Base-by-base conservation (phyloP, 768 basidiomycete species). In the Mycena chlorophos region DNA sequence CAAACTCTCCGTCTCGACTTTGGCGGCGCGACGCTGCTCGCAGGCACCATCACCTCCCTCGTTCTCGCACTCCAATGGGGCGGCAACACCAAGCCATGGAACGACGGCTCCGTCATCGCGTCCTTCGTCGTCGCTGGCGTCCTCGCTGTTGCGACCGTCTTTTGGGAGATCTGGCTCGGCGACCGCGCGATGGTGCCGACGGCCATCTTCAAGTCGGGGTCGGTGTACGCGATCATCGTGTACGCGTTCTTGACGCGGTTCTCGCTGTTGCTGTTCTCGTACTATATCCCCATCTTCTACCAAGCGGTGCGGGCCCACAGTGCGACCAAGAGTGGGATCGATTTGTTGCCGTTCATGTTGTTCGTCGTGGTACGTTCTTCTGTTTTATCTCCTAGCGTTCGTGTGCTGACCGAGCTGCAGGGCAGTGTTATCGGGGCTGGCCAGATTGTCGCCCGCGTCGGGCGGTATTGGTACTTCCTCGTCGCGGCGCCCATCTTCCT, bases 11-110 rank as follows among this genome's bases (percentile, higher is more conserved):
- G 53, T 42, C 63, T 77, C 47, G 75, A 78, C 57, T 75, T 66
- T 65, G 10, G 76, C 45, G 77, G 75, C 12, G 66, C 70, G 0
- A 56, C 61, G 20, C 65, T 77, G 16, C 65, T 71, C 39, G 62
- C 77, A 40, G 68, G 42, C 6, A 50, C 66, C 14, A 62, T 75
- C 37, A 73, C 71, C 5, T 68, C 64, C 43, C 65, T 77, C 13
- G 66, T 77, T 25, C 65, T 78, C 6, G 70, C 77, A 5, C 63
- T 78, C 1, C 71, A 75, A 51, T 75, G 73, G 72, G 77, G 76
- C 17, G 77, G 77, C 0, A 72, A 73, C 58, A 61, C 66, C 17
- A 73, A 74, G 60, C 64, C 72, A 0, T 79, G 78, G 78, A 60
- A 56, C 52, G 68, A 71, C 54, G 65, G 63, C 3, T 61, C 66